A percentile compares a stretch with the other conserved stretches of the same genome.
Conservation (phyloP, 2,329 filamentous ascomycete species). For the Cryphonectria radicalis region DNA sequence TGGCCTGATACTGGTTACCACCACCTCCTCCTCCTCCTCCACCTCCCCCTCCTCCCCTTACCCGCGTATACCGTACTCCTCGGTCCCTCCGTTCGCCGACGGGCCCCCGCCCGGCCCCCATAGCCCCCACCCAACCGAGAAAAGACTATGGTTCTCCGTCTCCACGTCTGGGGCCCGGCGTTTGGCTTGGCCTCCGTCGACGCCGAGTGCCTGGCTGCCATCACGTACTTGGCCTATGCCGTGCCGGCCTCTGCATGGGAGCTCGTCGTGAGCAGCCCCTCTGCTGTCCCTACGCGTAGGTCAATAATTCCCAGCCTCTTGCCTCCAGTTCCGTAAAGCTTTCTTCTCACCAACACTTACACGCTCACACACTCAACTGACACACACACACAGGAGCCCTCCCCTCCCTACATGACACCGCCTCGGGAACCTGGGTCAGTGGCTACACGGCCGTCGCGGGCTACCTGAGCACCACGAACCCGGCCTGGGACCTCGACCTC, state of each 20-base stretch:
- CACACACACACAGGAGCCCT: conserved; percentile 50
- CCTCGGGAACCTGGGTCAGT: conserved; percentile 55
- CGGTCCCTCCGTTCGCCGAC: not conserved
- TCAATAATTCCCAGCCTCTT: conserved; percentile 28
- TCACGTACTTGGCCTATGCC: conserved; percentile 73
- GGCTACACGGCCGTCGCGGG: conserved; percentile 66
- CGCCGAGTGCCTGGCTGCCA: conserved; percentile 82
- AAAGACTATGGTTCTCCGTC: conserved; percentile 59
- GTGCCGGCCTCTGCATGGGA: conserved; percentile 65
- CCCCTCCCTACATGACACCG: conserved; percentile 57
- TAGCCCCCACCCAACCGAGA: not conserved
- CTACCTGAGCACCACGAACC: conserved; percentile 50
- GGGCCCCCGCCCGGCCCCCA: conserved; percentile 2
- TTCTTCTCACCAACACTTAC: conserved; percentile 28
- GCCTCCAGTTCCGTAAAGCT: not conserved
- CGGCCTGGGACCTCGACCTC: conserved; percentile 44
- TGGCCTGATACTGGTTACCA: not conserved
- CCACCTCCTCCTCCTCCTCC: no score
- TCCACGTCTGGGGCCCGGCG: conserved; percentile 89
- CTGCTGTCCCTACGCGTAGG: conserved; percentile 72
- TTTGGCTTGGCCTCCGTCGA: conserved; percentile 91
- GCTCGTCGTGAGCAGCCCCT: conserved; percentile 72
- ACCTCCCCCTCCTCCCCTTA: not conserved
- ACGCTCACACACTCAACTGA: not conserved
- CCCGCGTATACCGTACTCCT: not conserved